A percentile compares a stretch with the other conserved stretches of the same genome.
phyloP scores from a whole-genome alignment of 1,284 basidiomycete species.

The Puccinia triticina region DNA sequence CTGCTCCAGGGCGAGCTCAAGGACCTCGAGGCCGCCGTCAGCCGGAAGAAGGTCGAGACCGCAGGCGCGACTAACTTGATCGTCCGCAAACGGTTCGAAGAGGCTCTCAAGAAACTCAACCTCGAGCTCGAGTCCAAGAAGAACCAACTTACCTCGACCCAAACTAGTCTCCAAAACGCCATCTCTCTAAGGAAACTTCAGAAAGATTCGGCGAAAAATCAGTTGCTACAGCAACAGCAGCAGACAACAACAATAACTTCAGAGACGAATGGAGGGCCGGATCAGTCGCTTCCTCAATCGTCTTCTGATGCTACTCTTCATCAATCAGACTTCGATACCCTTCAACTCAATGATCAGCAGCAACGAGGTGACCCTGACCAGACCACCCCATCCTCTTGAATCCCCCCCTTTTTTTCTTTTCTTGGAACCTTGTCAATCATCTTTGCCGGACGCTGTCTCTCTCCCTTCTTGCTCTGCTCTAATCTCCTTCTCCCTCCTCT shows the following conservation, averaged over 20 bases:
- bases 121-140: conserved; percentile 45
- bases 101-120: conserved; percentile 44
- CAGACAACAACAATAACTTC: no score
- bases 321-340: background rate
- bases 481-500: no score
- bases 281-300: background rate
- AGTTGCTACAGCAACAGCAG: no score
- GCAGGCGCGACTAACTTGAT: conserved; percentile 84
- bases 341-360: background rate
- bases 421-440: no score
- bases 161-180: conserved; percentile 36
- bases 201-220: background rate
- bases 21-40: conserved; percentile 82
- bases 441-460: no score
- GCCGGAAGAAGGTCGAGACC: conserved; percentile 81
- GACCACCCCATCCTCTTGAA: background rate
- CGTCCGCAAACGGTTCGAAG: conserved; percentile 43
- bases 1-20: conserved; percentile 83
- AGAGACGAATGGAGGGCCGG: no score
- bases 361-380: background rate
- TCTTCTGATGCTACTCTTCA: background rate
- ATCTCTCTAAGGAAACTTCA: background rate
- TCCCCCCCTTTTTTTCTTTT: no score
- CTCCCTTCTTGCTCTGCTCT: no score
- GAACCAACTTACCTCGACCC: conserved; percentile 35